Percentiles rank a stretch among this genome's conserved stretches.
These are phyloP conservation scores for Blastobotrys niveus DNA, from an alignment of 1,139 yeast genomes.

Conservation along the genomic window DNA sequence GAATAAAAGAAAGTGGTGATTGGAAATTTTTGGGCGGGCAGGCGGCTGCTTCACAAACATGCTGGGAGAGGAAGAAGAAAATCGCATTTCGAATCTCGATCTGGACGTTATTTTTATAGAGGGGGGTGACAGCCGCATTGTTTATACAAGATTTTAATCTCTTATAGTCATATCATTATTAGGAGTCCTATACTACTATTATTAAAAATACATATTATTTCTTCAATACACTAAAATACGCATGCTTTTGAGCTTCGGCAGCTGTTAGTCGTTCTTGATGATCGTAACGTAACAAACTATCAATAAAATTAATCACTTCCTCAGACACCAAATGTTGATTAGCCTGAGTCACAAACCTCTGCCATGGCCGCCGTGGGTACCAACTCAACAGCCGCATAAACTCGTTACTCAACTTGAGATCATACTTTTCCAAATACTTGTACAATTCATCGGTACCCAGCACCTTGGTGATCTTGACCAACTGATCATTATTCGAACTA, in stretches of 20 bases:
- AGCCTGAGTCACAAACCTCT: conserved; percentile 63
- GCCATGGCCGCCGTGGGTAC: conserved; percentile 87
- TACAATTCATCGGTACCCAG: conserved; percentile 84
- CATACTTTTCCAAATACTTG: conserved; percentile 68
- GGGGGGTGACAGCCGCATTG: too few relatives aligned
- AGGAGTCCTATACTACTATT: too few relatives aligned
- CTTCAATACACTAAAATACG: conserved; percentile 49
- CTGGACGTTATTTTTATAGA: too few relatives aligned
- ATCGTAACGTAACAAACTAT: conserved; percentile 77
- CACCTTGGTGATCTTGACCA: conserved; percentile 89
- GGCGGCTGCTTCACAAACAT: too few relatives aligned
- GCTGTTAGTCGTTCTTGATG: conserved; percentile 96
- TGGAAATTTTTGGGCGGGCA: too few relatives aligned
- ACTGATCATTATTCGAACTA: conserved; percentile 89
- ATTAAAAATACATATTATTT: not conserved
- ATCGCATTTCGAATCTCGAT: too few relatives aligned
- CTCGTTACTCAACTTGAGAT: conserved; percentile 71
- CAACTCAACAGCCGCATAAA: conserved; percentile 55
- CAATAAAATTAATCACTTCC: conserved; percentile 78
- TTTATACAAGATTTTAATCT: too few relatives aligned
- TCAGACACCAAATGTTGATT: conserved; percentile 65
- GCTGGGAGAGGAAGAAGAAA: too few relatives aligned
- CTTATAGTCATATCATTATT: too few relatives aligned
- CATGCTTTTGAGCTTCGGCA: conserved; percentile 87
- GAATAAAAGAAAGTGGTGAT: too few relatives aligned